A percentile compares a stretch with the other conserved stretches of the same genome.
phyloP scores from a whole-genome alignment of 2,329 filamentous ascomycete species.

The Xenoacremonium recifei region DNA sequence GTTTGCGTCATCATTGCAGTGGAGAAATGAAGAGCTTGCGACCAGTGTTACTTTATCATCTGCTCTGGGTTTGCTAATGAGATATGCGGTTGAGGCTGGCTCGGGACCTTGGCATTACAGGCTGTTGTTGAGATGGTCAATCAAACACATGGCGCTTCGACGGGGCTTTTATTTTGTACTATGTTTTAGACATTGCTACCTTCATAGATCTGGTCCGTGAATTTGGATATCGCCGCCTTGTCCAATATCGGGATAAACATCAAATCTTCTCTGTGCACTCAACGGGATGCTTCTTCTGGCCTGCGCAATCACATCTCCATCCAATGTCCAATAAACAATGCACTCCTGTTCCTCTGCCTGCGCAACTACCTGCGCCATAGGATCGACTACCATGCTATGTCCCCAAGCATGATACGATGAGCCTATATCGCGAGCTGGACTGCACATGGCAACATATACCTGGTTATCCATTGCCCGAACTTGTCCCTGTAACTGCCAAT shows the following conservation, averaged over 20 bases:
- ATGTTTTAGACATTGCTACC: too few species aligned
- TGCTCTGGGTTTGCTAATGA: too few species aligned
- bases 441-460: slow-evolving; percentile 89
- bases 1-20: too few species aligned
- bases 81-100: too few species aligned
- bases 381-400: slow-evolving; percentile 85
- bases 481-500: slow-evolving; percentile 83
- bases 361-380: slow-evolving; percentile 75
- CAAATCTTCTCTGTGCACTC: slow-evolving; percentile 81
- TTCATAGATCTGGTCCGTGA: too few species aligned
- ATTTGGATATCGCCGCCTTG: too few species aligned
- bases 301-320: slow-evolving; percentile 66
- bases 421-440: slow-evolving; percentile 75
- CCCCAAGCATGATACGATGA: slow-evolving; percentile 89
- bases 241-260: slow-evolving; percentile 91
- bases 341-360: slow-evolving; percentile 78
- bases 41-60: too few species aligned
- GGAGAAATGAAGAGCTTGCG: too few species aligned
- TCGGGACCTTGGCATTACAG: too few species aligned
- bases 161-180: too few species aligned
- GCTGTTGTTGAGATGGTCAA: too few species aligned
- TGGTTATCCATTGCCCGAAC: slow-evolving; percentile 92
- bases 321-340: slow-evolving; percentile 71
- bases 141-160: too few species aligned
- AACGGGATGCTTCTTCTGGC: slow-evolving; percentile 82